phyloP scores from a whole-genome alignment of 148 eudicot genomes.

The Pharnaceum exiguum region DNA sequence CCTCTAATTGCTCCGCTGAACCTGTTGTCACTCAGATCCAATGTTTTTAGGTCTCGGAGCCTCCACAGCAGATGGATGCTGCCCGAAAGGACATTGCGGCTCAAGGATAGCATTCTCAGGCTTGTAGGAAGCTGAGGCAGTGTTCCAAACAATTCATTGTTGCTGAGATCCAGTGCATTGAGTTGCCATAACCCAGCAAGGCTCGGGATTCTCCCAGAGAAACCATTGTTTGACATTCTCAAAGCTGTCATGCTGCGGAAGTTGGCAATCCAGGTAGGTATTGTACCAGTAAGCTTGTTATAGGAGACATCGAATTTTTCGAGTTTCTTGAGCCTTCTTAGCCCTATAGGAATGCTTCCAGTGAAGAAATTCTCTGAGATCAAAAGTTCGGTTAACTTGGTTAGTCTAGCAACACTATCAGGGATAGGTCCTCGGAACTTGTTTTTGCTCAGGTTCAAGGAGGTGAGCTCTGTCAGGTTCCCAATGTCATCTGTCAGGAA shows the following conservation, averaged over 20 bases:
- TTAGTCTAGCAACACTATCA: constrained; percentile 29
- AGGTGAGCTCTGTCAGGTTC: constrained; percentile 50
- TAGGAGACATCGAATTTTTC: constrained; percentile 41
- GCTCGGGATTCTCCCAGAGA: constrained; percentile 50
- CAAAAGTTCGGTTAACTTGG: constrained; percentile 38
- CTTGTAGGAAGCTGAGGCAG: constrained; percentile 48
- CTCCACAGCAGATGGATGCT: constrained; percentile 32
- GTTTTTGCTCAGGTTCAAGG: constrained; percentile 49
- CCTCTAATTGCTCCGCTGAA: constrained; percentile 43
- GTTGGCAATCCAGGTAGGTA: constrained; percentile 39
- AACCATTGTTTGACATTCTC: constrained; percentile 38
- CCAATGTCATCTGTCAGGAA: constrained; percentile 52
- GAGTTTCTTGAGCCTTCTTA: constrained; percentile 37
- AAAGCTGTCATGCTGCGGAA: constrained; percentile 32
- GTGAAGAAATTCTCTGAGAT: constrained; percentile 52
- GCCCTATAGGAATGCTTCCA: constrained; percentile 34
- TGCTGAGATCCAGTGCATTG: constrained; percentile 44
- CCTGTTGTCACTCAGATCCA: constrained; percentile 63
- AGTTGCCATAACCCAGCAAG: constrained; percentile 62
- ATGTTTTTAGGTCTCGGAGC: constrained; percentile 27
- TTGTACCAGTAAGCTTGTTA: constrained; percentile 50
- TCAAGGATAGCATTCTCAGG: constrained; percentile 29
- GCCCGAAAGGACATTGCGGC: constrained; percentile 54
- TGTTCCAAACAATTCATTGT: constrained; percentile 46
- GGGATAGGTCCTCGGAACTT: constrained; percentile 69